Conservation (phyloP, 129 eudicot genomes). For the Daucus carota region DNA sequence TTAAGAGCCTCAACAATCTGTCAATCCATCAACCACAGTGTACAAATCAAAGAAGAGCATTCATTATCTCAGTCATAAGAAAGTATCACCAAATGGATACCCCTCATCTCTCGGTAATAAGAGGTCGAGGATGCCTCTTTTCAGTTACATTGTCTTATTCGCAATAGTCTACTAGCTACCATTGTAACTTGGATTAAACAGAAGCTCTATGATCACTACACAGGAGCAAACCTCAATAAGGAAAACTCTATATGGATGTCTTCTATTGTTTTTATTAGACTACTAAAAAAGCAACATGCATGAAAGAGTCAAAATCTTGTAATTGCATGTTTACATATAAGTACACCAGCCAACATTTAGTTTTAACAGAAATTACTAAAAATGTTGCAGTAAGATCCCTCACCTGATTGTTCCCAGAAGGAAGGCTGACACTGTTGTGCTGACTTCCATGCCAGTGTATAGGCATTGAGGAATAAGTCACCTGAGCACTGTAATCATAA, state of each 20-base stretch:
- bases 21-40: background rate
- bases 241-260: background rate
- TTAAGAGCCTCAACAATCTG: background rate
- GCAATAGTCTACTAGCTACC: too few species aligned
- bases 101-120: background rate
- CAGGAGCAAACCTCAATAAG: background rate
- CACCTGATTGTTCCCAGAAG: slow-evolving; percentile 40
- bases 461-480: slow-evolving; percentile 27
- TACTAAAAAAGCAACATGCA: background rate
- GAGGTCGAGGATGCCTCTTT: background rate
- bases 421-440: slow-evolving; percentile 27
- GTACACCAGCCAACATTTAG: background rate
- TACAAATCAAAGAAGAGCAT: background rate
- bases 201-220: background rate
- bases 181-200: background rate
- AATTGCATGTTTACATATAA: too few species aligned
- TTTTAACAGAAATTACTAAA: background rate
- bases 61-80: background rate
- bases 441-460: slow-evolving; percentile 29
- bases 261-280: too few species aligned
- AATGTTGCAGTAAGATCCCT: background rate
- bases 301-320: background rate
- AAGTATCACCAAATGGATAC: background rate
- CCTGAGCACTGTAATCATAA: slow-evolving; percentile 27
- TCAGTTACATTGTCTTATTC: background rate